Conservation (phyloP, 2,329 filamentous ascomycete species). For the Aschersonia sp. region DNA sequence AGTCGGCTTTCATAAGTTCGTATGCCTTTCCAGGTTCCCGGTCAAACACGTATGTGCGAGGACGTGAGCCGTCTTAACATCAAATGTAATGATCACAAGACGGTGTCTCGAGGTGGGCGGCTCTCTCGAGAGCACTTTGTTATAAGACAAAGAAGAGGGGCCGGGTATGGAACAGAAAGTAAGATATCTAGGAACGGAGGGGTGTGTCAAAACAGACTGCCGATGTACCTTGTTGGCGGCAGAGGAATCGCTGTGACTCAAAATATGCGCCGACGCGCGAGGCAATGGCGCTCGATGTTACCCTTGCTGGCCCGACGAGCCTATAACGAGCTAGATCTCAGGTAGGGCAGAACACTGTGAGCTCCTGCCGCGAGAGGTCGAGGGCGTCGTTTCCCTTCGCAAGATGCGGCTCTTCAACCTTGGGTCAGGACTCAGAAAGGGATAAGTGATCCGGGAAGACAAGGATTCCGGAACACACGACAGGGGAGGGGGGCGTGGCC, state of each 20-base stretch:
- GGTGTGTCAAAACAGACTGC: conserved; percentile 1
- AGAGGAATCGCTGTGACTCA: conserved; percentile 9
- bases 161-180: conserved; percentile 2
- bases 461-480: not conserved
- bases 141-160: conserved; percentile 4
- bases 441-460: not conserved
- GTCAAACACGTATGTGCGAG: not conserved
- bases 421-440: not conserved
- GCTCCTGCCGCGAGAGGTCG: no score
- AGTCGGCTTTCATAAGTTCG: no score
- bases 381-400: not conserved
- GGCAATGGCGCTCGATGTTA: conserved; percentile 7
- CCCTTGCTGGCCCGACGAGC: conserved; percentile 2
- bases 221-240: conserved; percentile 7
- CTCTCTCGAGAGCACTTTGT: conserved; percentile 4
- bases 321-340: not conserved
- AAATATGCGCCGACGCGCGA: conserved; percentile 11
- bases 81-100: not conserved
- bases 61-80: not conserved
- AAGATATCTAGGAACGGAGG: conserved; percentile 1
- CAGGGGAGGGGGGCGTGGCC: not conserved
- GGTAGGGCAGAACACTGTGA: not conserved
- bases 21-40: not conserved
- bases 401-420: not conserved
- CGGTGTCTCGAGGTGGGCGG: not conserved